A percentile compares a stretch with the other conserved stretches of the same genome.
Conservation (phyloP, 805 yeast species). For the Yarrowia osloensis region DNA sequence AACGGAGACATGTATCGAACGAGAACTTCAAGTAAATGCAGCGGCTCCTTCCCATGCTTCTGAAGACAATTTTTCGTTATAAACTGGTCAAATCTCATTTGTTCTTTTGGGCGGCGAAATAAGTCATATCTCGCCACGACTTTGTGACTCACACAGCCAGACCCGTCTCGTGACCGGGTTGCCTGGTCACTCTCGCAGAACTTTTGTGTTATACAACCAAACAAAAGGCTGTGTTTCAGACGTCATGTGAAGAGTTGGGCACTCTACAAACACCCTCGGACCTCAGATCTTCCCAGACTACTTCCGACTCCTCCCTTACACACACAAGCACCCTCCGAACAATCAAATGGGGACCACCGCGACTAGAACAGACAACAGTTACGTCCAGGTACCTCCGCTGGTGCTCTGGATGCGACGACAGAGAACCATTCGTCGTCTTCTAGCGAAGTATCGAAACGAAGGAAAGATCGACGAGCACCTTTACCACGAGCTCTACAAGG, state of each 20-base stretch:
- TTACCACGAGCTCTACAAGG: conserved; percentile 94
- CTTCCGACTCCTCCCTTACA: not conserved
- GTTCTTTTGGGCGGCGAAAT: too few relatives aligned
- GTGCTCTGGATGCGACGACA: conserved; percentile 99
- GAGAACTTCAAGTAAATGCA: too few relatives aligned
- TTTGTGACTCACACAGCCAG: not conserved
- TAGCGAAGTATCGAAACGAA: conserved; percentile 98
- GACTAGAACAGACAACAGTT: not conserved
- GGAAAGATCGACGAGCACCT: conserved; percentile 99
- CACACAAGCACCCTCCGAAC: not conserved
- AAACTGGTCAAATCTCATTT: too few relatives aligned
- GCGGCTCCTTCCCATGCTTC: too few relatives aligned
- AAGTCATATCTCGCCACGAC: not conserved
- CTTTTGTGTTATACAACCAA: not conserved
- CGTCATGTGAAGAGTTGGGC: too few relatives aligned
- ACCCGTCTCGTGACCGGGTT: not conserved
- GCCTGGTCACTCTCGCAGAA: conserved; percentile 42
- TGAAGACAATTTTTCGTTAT: too few relatives aligned
- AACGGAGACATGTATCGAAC: too few relatives aligned
- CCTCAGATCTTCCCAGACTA: too few relatives aligned
- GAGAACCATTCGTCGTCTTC: conserved; percentile 97
- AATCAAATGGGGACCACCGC: not conserved
- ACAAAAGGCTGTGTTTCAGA: too few relatives aligned
- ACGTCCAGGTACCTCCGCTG: conserved; percentile 70
- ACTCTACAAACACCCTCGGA: too few relatives aligned